phyloP scores from a whole-genome alignment of 805 yeast species.

The Lipomyces orientalis region DNA sequence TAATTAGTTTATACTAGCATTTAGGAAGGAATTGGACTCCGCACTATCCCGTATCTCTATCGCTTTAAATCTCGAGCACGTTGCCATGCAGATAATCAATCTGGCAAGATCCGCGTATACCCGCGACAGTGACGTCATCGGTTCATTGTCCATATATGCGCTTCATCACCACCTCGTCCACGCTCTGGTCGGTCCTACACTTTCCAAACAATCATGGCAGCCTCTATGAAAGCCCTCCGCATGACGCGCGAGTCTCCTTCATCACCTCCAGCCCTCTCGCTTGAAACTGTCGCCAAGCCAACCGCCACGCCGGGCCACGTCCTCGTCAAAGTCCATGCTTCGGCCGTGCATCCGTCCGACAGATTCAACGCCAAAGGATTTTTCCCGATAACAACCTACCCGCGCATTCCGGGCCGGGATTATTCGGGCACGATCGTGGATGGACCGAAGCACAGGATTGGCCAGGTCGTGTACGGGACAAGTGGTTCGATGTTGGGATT shows the following conservation, averaged over 20 bases:
- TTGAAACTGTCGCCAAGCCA: not conserved
- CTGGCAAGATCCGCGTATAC: too few relatives aligned
- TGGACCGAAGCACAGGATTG: not conserved
- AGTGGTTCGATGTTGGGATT: not conserved
- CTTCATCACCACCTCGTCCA: too few relatives aligned
- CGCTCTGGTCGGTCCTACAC: too few relatives aligned
- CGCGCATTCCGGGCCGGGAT: slow-evolving; percentile 5
- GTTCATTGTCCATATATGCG: too few relatives aligned
- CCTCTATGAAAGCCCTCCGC: not conserved
- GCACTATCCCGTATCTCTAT: too few relatives aligned
- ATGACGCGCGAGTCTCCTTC: not conserved
- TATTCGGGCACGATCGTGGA: not conserved
- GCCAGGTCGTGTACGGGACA: slow-evolving; percentile 4
- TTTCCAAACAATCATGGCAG: too few relatives aligned
- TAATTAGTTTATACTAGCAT: not conserved
- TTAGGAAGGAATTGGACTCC: too few relatives aligned
- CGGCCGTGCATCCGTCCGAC: slow-evolving; percentile 3
- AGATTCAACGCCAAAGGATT: not conserved
- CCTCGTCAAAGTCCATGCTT: not conserved
- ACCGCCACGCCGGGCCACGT: not conserved
- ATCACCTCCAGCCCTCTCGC: not conserved
- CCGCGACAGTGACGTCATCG: too few relatives aligned
- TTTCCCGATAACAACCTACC: not conserved
- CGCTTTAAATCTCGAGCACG: too few relatives aligned
- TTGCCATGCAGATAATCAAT: too few relatives aligned